Evolutionary conservation across 345 rosid genomes (phyloP), one percentile per base, ranked within the genome.

Genomic region (Pseudoturritis turrita): DNA sequence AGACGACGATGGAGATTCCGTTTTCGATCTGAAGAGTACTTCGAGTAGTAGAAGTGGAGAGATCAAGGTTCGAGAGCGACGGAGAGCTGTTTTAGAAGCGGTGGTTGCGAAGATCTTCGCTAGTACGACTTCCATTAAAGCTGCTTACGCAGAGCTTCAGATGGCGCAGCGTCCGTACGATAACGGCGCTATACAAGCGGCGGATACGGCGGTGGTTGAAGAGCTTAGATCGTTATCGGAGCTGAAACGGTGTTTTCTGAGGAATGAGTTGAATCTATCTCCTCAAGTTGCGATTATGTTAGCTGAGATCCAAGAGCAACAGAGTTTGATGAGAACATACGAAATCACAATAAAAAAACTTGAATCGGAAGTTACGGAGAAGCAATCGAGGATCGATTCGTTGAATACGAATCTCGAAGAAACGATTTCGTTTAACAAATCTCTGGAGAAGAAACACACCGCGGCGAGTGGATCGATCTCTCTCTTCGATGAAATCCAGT

Each of bases 221-320:
- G 95, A 91, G 75, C 81, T 95, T 2, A 86, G 78, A 28, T 73
- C 77, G 4, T 75, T 95, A 1, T 95, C 99, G 2, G 93, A 91
- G 41, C 78, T 95, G 8, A 95, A 91, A 63, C 83, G 90, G 9
- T 79, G 76, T 67, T 91, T 89, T 52, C 45, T 86, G 4, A 87
- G 83, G 75, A 87, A 85, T 4, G 89, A 89, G 12, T 82, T 95
- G 59, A 88, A 91, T 70, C 81, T 91, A 4, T 91, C 96, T 0
- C 96, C 97, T 0, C 97, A 91, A 12, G 96, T 95, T 7, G 88
- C 99, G 6, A 35, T 87, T 50, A 88, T 95, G 93, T 78, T 95
- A 0, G 96, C 99, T 1, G 97, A 95, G 86, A 85, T 95, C 72
- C 99, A 89, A 10, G 99, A 95, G 57, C 99, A 95, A 60, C 99